Evolutionary conservation across 345 rosid genomes (phyloP).

Genomic region (Laguncularia racemosa): DNA sequence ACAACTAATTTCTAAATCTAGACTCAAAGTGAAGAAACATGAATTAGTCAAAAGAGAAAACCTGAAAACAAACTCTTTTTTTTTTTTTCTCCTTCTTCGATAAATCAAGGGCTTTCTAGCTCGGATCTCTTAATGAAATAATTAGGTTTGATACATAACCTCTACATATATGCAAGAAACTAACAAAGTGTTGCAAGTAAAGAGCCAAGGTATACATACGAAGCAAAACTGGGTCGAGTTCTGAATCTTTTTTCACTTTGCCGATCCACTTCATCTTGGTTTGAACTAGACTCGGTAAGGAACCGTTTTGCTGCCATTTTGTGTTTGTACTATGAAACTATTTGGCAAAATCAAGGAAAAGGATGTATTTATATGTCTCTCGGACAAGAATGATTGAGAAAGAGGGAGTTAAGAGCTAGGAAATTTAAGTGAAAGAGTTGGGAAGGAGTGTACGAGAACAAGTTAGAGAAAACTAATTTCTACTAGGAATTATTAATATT

Average conservation of each 20-base stretch:
- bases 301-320: constrained; percentile 65
- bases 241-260: constrained; percentile 48
- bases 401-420: too few species aligned
- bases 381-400: too few species aligned
- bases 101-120: too few species aligned
- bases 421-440: constrained; percentile 1
- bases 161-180: background rate
- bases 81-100: too few species aligned
- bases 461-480: constrained; percentile 6
- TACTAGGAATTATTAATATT: constrained; percentile 3
- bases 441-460: constrained; percentile 13
- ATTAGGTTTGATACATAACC: too few species aligned
- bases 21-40: too few species aligned
- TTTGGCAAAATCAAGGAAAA: background rate
- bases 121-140: too few species aligned
- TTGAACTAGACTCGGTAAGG: constrained; percentile 27
- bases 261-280: constrained; percentile 17
- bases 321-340: background rate
- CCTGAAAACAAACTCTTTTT: too few species aligned
- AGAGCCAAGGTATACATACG: constrained; percentile 36
- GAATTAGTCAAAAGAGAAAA: too few species aligned
- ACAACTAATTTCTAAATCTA: too few species aligned
- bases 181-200: background rate
- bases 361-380: background rate
- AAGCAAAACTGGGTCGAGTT: constrained; percentile 48